phyloP scores from a whole-genome alignment of 768 basidiomycete species.

The Xerocomellus dryophilus region DNA sequence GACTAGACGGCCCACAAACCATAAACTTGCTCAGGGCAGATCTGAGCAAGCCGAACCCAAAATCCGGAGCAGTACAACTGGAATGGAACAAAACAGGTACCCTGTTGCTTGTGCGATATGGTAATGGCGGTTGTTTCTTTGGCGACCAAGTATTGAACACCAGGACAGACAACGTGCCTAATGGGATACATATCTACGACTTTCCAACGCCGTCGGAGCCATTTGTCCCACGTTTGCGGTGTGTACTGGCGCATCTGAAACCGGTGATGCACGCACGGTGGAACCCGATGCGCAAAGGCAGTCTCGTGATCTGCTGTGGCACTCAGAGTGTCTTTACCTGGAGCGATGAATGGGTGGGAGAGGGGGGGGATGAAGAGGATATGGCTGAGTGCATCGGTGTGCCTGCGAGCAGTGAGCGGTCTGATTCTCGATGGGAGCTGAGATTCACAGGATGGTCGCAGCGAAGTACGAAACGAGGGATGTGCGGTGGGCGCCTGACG shows the following conservation, averaged over 20 bases:
- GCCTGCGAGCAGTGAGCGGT: constrained; percentile 65
- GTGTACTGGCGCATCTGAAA: constrained; percentile 62
- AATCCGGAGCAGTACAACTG: constrained; percentile 66
- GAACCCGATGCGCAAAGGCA: constrained; percentile 83
- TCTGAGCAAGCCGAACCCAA: constrained; percentile 59
- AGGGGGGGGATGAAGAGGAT: constrained; percentile 58
- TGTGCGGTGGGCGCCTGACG: constrained; percentile 81
- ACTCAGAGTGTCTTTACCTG: constrained; percentile 68
- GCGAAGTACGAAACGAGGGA: constrained; percentile 72
- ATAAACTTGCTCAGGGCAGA: constrained; percentile 52
- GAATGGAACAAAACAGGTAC: constrained; percentile 81
- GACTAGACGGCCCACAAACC: constrained; percentile 53
- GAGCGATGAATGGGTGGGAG: constrained; percentile 79
- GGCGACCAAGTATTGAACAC: not conserved
- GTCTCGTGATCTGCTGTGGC: constrained; percentile 64
- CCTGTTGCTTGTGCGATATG: constrained; percentile 70
- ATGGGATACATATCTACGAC: constrained; percentile 63
- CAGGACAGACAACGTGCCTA: constrained; percentile 57
- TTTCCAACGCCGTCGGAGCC: constrained; percentile 62
- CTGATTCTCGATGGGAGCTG: not conserved
- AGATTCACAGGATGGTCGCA: constrained; percentile 25
- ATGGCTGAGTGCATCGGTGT: constrained; percentile 90
- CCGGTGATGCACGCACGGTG: constrained; percentile 68
- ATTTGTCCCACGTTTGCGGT: constrained; percentile 59
- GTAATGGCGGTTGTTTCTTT: constrained; percentile 35